These are phyloP conservation scores for Phytophthora niederhauseri DNA, from an alignment of 352 stramenopile species.

Conservation along the genomic window DNA sequence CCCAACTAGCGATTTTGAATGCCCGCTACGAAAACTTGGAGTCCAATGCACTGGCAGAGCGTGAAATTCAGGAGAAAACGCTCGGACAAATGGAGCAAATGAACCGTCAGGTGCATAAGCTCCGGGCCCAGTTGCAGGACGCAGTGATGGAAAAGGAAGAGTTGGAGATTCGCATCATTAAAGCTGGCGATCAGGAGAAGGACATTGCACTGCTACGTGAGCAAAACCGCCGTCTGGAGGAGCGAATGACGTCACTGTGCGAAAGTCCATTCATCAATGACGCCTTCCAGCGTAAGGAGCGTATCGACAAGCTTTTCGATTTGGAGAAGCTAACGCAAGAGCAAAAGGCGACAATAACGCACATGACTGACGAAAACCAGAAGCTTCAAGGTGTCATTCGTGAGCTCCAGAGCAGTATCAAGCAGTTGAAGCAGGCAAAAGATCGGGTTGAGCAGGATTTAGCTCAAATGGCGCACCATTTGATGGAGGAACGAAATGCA, in stretches of 20 bases:
- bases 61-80: constrained; percentile 92
- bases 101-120: constrained; percentile 91
- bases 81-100: constrained; percentile 90
- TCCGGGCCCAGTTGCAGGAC: constrained; percentile 85
- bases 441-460: constrained; percentile 71
- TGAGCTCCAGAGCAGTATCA: constrained; percentile 85
- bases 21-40: constrained; percentile 91
- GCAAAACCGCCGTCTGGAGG: constrained; percentile 89
- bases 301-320: constrained; percentile 85
- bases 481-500: constrained; percentile 73
- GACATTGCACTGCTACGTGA: constrained; percentile 75
- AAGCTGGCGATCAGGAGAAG: constrained; percentile 80
- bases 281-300: constrained; percentile 87
- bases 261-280: constrained; percentile 95
- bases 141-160: constrained; percentile 81
- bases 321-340: constrained; percentile 85
- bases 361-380: constrained; percentile 78
- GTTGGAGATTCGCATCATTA: constrained; percentile 60
- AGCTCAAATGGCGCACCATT: constrained; percentile 57
- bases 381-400: constrained; percentile 83
- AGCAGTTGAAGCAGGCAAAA: constrained; percentile 81
- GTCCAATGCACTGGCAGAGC: constrained; percentile 75
- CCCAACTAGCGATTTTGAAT: constrained; percentile 85
- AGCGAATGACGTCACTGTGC: constrained; percentile 91
- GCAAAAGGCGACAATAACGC: constrained; percentile 73